Evolutionary conservation across 2,329 filamentous ascomycete species (phyloP).

Genomic region (Venturia asperata): DNA sequence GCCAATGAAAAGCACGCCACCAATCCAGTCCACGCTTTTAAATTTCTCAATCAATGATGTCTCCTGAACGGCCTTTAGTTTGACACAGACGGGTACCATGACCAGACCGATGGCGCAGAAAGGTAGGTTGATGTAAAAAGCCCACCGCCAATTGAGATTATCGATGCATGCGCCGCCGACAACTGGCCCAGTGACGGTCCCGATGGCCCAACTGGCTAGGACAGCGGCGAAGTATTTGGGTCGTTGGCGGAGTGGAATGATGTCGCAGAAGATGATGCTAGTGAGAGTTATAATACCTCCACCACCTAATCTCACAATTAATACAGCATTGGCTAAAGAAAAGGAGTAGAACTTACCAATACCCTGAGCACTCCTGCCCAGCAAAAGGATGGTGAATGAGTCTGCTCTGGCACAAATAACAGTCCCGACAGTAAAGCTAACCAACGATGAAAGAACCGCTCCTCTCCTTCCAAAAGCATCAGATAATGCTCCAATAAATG

Average conservation of each 20-base stretch:
- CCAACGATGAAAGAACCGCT: conserved; percentile 33
- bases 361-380: conserved; percentile 29
- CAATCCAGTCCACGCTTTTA: conserved; percentile 37
- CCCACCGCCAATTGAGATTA: conserved; percentile 28
- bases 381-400: conserved; percentile 28
- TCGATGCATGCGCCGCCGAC: conserved; percentile 28
- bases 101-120: conserved; percentile 34
- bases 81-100: conserved; percentile 15
- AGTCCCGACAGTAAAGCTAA: conserved; percentile 40
- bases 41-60: conserved; percentile 23
- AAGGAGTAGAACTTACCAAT: conserved; percentile 47
- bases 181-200: conserved; percentile 30
- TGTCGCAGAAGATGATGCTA: conserved; percentile 21
- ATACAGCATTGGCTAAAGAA: not conserved
- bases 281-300: conserved; percentile 30
- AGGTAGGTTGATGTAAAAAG: conserved; percentile 38
- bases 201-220: conserved; percentile 27
- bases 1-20: conserved; percentile 35
- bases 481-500: conserved; percentile 39
- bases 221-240: conserved; percentile 17
- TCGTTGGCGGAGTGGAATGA: conserved; percentile 21
- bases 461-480: conserved; percentile 43
- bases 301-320: not conserved
- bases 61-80: not conserved
- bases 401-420: conserved; percentile 37